Evolutionary conservation across 1,284 basidiomycete genomes (phyloP).

Genomic region (Xanthoconium separans): DNA sequence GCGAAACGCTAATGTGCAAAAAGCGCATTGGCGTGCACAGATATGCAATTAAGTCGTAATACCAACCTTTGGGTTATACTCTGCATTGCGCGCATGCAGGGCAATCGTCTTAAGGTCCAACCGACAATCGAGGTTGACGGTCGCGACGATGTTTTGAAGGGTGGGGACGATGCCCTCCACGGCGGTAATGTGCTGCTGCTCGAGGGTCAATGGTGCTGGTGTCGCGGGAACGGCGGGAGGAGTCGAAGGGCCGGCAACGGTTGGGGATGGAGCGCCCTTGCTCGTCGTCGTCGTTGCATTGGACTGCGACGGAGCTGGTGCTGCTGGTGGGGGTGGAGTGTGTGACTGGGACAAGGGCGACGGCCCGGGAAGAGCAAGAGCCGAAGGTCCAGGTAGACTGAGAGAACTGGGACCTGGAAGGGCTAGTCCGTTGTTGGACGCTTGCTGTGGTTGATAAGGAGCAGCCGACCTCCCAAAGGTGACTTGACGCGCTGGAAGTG

Average conservation of each 20-base stretch:
- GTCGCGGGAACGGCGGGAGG: constrained; percentile 55
- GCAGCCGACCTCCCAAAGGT: constrained; percentile 67
- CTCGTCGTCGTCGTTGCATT: constrained; percentile 26
- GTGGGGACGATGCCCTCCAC: constrained; percentile 95
- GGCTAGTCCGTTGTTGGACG: constrained; percentile 46
- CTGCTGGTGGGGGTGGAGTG: constrained; percentile 33
- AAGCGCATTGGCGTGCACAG: constrained; percentile 61
- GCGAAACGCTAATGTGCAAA: constrained; percentile 90
- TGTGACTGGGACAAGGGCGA: constrained; percentile 36
- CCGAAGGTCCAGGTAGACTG: constrained; percentile 40
- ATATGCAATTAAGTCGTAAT: constrained; percentile 39
- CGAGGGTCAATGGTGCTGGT: constrained; percentile 72
- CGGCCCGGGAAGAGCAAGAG: constrained; percentile 44
- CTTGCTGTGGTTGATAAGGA: constrained; percentile 43
- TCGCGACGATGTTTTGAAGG: constrained; percentile 98
- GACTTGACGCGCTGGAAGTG: constrained; percentile 72
- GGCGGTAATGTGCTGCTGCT: constrained; percentile 89
- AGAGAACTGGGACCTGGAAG: constrained; percentile 52
- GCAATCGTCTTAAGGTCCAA: constrained; percentile 99
- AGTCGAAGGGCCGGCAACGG: constrained; percentile 51
- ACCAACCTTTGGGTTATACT: constrained; percentile 99
- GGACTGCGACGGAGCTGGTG: constrained; percentile 27
- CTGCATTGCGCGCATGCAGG: constrained; percentile 95
- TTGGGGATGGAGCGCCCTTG: constrained; percentile 29
- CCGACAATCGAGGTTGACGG: constrained; percentile 96